Evolutionary conservation across 2,329 filamentous ascomycete species (phyloP).

Genomic region (Apiospora aurea): DNA sequence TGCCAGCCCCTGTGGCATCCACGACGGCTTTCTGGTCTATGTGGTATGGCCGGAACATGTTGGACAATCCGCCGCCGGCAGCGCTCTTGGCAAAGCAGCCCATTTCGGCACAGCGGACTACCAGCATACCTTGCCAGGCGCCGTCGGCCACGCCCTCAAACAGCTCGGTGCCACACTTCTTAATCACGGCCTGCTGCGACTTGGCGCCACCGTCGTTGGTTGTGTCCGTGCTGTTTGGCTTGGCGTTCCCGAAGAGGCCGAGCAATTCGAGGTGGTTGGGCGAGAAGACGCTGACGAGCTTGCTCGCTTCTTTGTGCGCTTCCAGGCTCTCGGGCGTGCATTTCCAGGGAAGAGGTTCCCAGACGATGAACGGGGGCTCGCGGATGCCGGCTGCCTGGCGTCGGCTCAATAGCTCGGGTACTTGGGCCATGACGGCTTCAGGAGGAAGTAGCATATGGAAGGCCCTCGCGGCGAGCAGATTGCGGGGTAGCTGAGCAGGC

Average conservation of each 20-base stretch:
- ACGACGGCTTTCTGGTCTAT: constrained; percentile 33
- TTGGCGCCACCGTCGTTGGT: constrained; percentile 35
- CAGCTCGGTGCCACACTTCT: constrained; percentile 30
- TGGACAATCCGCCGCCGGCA: constrained; percentile 31
- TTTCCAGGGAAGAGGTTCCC: constrained; percentile 31
- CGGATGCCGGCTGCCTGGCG: constrained; percentile 20
- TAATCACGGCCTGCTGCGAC: constrained; percentile 28
- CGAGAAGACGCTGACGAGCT: constrained; percentile 43
- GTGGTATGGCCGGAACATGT: constrained; percentile 39
- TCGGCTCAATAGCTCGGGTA: constrained; percentile 33
- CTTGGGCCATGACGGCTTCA: constrained; percentile 29
- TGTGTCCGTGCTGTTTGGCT: constrained; percentile 5
- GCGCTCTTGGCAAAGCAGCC: constrained; percentile 37
- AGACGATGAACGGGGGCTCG: constrained; percentile 27
- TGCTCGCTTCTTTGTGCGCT: constrained; percentile 35
- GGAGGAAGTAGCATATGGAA: constrained; percentile 39
- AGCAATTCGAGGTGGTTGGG: constrained; percentile 48
- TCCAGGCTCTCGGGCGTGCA: constrained; percentile 37
- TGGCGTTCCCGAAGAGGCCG: constrained; percentile 31
- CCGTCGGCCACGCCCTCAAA: constrained; percentile 34
- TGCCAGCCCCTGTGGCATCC: constrained; percentile 46
- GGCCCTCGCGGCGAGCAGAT: constrained; percentile 29
- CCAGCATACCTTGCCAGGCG: constrained; percentile 26
- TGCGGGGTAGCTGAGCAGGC: constrained; percentile 27
- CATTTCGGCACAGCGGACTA: constrained; percentile 42